phyloP scores from a whole-genome alignment of 225 moss, liverwort and hornwort species.

The Lunularia cruciata region DNA sequence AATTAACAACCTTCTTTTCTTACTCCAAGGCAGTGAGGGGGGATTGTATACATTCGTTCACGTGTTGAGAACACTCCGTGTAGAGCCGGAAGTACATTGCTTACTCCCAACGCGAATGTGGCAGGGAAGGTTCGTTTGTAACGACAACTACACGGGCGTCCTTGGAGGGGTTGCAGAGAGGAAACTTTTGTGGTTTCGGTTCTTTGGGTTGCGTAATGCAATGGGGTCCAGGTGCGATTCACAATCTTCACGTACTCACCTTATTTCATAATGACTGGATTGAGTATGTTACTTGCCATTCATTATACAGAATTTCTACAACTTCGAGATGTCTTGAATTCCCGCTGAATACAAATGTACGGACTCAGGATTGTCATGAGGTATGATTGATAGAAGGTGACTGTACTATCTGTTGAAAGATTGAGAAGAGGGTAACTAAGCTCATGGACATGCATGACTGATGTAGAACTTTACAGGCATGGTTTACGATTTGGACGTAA shows the following conservation, averaged over 20 bases:
- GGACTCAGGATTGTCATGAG: not conserved
- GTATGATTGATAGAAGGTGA: not conserved
- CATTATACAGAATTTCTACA: slow-evolving; percentile 6
- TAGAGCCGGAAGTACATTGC: not conserved
- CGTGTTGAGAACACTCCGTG: not conserved
- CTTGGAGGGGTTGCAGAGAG: not conserved
- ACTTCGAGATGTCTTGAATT: not conserved
- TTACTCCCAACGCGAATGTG: not conserved
- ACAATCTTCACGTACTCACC: not conserved
- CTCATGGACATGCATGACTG: not conserved
- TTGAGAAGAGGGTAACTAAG: not conserved
- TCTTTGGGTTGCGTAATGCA: slow-evolving; percentile 6
- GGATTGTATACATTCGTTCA: not conserved
- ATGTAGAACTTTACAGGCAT: not conserved
- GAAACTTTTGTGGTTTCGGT: slow-evolving; percentile 7
- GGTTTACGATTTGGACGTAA: not conserved
- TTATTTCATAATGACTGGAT: not conserved
- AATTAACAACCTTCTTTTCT: too few species aligned
- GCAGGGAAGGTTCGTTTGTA: not conserved
- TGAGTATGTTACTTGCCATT: slow-evolving; percentile 4
- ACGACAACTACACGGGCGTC: not conserved
- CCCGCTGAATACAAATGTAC: not conserved
- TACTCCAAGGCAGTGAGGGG: too few species aligned
- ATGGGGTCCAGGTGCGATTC: not conserved
- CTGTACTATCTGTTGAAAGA: not conserved